phyloP scores from a whole-genome alignment of 805 yeast species.

The Schwanniomyces polymorphus region DNA sequence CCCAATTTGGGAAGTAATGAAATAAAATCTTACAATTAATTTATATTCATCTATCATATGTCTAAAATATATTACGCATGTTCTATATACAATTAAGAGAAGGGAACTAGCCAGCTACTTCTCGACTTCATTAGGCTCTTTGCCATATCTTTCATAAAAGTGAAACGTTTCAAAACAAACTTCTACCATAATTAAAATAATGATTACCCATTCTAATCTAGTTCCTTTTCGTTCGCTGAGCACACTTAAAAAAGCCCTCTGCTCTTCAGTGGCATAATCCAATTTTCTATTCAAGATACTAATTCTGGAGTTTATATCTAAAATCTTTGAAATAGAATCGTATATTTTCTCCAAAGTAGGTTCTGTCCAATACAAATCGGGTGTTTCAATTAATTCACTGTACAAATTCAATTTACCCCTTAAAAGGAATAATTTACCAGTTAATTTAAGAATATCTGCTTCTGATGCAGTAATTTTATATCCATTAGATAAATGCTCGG shows the following conservation, averaged over 20 bases:
- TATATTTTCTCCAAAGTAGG: constrained; percentile 80
- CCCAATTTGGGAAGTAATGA: neutral
- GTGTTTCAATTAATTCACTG: constrained; percentile 87
- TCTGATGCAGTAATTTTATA: constrained; percentile 43
- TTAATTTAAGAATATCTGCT: constrained; percentile 61
- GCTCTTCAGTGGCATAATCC: constrained; percentile 90
- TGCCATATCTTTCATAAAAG: constrained; percentile 54
- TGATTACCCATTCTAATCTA: constrained; percentile 85
- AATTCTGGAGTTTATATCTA: constrained; percentile 79
- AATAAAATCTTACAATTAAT: neutral
- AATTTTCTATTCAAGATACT: constrained; percentile 78
- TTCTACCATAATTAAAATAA: constrained; percentile 78
- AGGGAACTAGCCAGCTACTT: neutral
- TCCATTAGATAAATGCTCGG: constrained; percentile 69
- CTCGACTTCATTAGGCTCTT: neutral
- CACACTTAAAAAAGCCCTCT: constrained; percentile 71
- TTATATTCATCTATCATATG: neutral
- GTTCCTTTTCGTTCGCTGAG: constrained; percentile 75
- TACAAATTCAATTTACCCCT: constrained; percentile 84
- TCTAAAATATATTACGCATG: neutral
- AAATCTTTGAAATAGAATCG: constrained; percentile 62
- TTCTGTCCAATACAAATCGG: constrained; percentile 92
- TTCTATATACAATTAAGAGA: neutral
- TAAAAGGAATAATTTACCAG: constrained; percentile 73
- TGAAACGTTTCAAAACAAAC: constrained; percentile 80